Evolutionary conservation across 2,329 filamentous ascomycete species (phyloP), one percentile per base, ranked within the genome.

Genomic region (Colletotrichum sublineola): DNA sequence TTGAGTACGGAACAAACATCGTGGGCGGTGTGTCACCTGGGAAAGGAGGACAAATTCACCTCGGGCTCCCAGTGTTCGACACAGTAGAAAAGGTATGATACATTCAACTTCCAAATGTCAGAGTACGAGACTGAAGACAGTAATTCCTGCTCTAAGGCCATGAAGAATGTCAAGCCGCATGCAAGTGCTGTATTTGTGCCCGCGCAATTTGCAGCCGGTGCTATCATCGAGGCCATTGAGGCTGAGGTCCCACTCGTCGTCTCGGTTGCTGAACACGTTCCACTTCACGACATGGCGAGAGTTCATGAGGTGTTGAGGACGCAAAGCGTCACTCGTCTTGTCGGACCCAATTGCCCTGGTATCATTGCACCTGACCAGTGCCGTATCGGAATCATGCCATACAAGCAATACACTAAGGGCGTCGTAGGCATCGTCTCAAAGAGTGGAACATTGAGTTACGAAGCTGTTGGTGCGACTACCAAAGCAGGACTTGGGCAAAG

Each of bases 301-400:
- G 82, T 87, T 63, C 91, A 94, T 63, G 90, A 91, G 33, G 90
- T 94, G 61, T 86, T 95, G 5, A 86, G 89, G 73, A 92, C 92
- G 0, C 93, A 95, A 78, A 91, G 87, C 1, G 92, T 89, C 75
- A 93, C 92, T 0, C 86, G 93, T 8, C 86, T 96, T 0, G 92
- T 96, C 0, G 93, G 93, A 1, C 92, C 93, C n/a, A 96, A 95
- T 78, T 93, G 92, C 29, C 93, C 93, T 0, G 93, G 93, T 0
- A 94, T 96, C 73, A 94, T 95, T 68, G 92, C 92, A 5, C 91
- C 93, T 0, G 87, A 91, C 31, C 91, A 90, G 2, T 95, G 93
- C 76, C 69, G 82, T 0, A 79, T 84, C 6, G 82, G 82, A 2
- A 84, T 84, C 52, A 84, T 84, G 82, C 82, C 82, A 0, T 82